These are phyloP conservation scores for Thalassiosira livingstoniorum DNA, from an alignment of 352 stramenopile genomes.

Conservation along the genomic window DNA sequence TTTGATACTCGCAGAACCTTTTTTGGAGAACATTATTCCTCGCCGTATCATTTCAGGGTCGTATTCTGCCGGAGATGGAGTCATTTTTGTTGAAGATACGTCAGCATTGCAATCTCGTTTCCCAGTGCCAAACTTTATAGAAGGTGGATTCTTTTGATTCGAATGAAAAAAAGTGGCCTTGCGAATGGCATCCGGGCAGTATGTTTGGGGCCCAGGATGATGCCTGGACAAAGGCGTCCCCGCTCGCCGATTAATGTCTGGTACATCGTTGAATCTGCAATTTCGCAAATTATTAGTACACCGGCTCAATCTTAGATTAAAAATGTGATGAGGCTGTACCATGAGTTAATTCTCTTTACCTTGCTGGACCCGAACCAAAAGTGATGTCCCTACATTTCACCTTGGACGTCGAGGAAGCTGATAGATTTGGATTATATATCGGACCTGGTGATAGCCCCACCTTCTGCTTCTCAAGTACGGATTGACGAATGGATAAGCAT, in stretches of 20 bases:
- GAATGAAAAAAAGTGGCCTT: conserved; percentile 42
- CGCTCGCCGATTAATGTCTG: conserved; percentile 21
- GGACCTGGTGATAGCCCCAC: conserved; percentile 35
- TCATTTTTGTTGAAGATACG: conserved; percentile 32
- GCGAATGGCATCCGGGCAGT: conserved; percentile 44
- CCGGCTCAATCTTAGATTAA: no score
- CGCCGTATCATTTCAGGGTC: conserved; percentile 59
- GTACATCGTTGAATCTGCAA: conserved; percentile 56
- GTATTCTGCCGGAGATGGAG: conserved; percentile 55
- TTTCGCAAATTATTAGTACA: no score
- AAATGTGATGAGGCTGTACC: no score
- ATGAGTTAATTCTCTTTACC: no score
- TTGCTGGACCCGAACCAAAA: conserved; percentile 57
- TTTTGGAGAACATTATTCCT: conserved; percentile 51
- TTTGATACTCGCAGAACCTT: conserved; percentile 33
- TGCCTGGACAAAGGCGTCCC: conserved; percentile 7
- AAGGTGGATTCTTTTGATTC: conserved; percentile 49
- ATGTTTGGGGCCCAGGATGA: conserved; percentile 47
- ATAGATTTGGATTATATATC: conserved; percentile 55
- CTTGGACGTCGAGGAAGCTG: conserved; percentile 41
- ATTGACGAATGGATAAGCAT: conserved; percentile 52
- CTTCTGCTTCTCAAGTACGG: conserved; percentile 50
- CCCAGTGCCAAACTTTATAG: conserved; percentile 58
- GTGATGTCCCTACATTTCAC: conserved; percentile 54
- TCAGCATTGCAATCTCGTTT: conserved; percentile 50